Conservation (phyloP, 495 filamentous ascomycete species). For the Physcia stellaris region DNA sequence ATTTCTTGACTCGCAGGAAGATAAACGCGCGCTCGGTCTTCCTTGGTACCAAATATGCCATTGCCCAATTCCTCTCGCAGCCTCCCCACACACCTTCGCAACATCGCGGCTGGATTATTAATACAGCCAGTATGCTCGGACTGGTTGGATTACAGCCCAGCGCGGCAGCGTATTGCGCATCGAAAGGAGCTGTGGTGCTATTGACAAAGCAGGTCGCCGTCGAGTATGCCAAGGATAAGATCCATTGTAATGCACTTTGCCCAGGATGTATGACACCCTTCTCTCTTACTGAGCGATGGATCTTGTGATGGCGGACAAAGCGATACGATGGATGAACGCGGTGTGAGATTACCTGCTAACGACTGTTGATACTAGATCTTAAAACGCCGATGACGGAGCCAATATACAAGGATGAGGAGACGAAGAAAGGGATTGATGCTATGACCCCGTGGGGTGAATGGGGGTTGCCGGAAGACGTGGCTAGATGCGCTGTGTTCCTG, state of each 20-base stretch:
- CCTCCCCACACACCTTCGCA: conserved; percentile 24
- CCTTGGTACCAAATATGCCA: conserved; percentile 35
- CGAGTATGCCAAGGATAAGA: conserved; percentile 36
- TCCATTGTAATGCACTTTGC: conserved; percentile 42
- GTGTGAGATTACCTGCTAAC: no score
- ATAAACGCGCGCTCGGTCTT: conserved; percentile 35
- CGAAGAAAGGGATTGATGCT: conserved; percentile 1
- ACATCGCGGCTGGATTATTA: conserved; percentile 44
- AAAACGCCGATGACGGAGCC: conserved; percentile 9
- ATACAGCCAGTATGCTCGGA: conserved; percentile 35
- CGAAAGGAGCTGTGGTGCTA: conserved; percentile 36
- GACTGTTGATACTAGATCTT: neutral
- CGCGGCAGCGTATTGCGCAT: conserved; percentile 32
- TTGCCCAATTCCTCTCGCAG: conserved; percentile 39
- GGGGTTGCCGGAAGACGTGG: conserved; percentile 33
- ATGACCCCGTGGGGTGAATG: conserved; percentile 26
- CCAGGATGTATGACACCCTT: conserved; percentile 34
- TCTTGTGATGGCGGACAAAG: no score
- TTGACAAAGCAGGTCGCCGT: conserved; percentile 36
- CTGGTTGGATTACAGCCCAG: conserved; percentile 19
- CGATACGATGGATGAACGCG: neutral
- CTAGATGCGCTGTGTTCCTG: conserved; percentile 34
- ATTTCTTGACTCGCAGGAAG: no score
- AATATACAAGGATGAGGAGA: conserved; percentile 3
- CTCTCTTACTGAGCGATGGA: no score